Conservation (phyloP, 108 stramenopile genomes). For the Nitzschia inconspicua region DNA sequence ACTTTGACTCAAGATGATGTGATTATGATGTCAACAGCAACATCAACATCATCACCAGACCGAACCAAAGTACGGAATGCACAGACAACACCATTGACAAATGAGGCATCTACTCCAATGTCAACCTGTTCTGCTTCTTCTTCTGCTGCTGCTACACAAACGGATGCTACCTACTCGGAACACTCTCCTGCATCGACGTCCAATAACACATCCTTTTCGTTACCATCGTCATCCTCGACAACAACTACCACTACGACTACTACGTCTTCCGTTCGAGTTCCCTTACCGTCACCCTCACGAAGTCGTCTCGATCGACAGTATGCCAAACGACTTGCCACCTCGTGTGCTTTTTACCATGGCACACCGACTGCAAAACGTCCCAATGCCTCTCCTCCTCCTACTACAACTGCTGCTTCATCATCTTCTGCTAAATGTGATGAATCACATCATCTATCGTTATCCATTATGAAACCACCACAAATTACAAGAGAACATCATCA, state of each 20-base stretch:
- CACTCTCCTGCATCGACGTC: neutral
- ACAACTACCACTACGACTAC: conserved; percentile 2
- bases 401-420: conserved; percentile 3
- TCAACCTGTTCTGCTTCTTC: conserved; percentile 8
- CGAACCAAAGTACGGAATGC: neutral
- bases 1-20: no score
- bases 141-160: neutral
- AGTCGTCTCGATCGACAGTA: conserved; percentile 52
- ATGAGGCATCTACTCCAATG: conserved; percentile 3
- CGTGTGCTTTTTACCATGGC: neutral
- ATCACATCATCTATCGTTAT: neutral
- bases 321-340: conserved; percentile 39
- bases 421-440: neutral
- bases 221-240: neutral
- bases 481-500: no score
- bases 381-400: conserved; percentile 5
- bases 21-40: neutral
- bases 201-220: neutral
- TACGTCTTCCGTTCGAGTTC: conserved; percentile 4
- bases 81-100: neutral
- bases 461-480: no score
- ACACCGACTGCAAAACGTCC: conserved; percentile 3
- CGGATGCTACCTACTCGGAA: neutral
- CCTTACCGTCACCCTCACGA: conserved; percentile 46
- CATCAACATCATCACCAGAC: neutral